A percentile compares a stretch with the other conserved stretches of the same genome.
phyloP scores from a whole-genome alignment of 2,329 filamentous ascomycete genomes.

The Ophiocordyceps polyrhachis-furcata region DNA sequence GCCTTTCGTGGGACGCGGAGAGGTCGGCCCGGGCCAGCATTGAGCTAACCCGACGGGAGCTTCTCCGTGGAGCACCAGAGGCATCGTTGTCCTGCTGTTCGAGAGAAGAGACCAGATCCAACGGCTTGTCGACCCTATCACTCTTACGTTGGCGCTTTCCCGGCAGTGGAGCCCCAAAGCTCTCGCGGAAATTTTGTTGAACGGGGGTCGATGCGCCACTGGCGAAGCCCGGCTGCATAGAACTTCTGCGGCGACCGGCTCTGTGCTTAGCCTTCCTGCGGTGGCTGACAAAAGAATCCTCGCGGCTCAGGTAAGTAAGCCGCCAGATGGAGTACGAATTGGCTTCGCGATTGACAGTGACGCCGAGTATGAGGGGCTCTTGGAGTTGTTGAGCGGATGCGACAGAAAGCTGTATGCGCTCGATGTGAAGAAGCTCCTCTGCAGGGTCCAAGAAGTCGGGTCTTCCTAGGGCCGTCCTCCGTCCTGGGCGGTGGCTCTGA shows the following conservation, averaged over 20 bases:
- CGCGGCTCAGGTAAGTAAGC: constrained; percentile 55
- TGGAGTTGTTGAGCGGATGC: constrained; percentile 15
- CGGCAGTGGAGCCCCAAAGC: constrained; percentile 43
- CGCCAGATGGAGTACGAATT: constrained; percentile 74
- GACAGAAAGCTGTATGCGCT: constrained; percentile 41
- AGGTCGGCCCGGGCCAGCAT: constrained; percentile 74
- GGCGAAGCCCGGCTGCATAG: constrained; percentile 47
- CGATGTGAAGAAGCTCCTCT: constrained; percentile 74
- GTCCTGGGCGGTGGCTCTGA: constrained; percentile 8
- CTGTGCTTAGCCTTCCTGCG: constrained; percentile 26
- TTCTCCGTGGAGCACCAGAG: constrained; percentile 33
- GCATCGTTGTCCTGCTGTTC: constrained; percentile 44
- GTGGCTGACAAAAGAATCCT: constrained; percentile 33
- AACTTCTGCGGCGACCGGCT: constrained; percentile 35
- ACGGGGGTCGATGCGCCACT: constrained; percentile 65
- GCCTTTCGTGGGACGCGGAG: constrained; percentile 65
- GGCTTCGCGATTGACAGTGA: constrained; percentile 63
- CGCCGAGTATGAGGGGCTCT: constrained; percentile 47
- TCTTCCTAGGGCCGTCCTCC: constrained; percentile 19
- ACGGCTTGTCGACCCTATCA: constrained; percentile 28
- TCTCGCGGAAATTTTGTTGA: constrained; percentile 55
- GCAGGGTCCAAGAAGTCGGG: constrained; percentile 46
- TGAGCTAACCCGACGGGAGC: constrained; percentile 72
- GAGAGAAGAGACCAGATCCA: constrained; percentile 51
- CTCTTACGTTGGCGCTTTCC: constrained; percentile 34